A percentile compares a stretch with the other conserved stretches of the same genome.
These are phyloP conservation scores for Pholiota microspora DNA, from an alignment of 768 basidiomycete species.

Conservation along the genomic window DNA sequence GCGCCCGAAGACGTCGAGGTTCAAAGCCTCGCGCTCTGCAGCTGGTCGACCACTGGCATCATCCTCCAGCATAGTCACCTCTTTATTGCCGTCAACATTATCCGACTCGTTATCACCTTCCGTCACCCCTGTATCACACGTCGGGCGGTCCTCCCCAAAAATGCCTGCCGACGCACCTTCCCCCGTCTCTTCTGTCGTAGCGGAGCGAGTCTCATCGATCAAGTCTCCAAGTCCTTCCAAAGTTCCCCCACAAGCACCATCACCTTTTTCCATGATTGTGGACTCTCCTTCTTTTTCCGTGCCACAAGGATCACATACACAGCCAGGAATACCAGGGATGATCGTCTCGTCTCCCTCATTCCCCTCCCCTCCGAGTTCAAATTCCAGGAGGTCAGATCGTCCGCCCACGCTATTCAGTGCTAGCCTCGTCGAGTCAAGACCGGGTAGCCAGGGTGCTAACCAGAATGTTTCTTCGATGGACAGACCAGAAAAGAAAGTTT, in stretches of 20 bases:
- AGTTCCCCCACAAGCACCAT: constrained; percentile 1
- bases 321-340: not conserved
- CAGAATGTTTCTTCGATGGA: not conserved
- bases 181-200: constrained; percentile 2
- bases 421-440: constrained; percentile 22
- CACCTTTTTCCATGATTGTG: constrained; percentile 29
- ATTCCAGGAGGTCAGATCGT: constrained; percentile 22
- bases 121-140: constrained; percentile 26
- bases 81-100: constrained; percentile 4
- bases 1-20: constrained; percentile 44
- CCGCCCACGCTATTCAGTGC: constrained; percentile 29
- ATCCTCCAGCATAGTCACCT: not conserved
- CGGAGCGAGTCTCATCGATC: constrained; percentile 5
- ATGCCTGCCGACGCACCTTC: constrained; percentile 12
- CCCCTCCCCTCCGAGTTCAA: constrained; percentile 7
- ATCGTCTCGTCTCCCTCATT: constrained; percentile 6
- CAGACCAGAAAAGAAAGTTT: constrained; percentile 23
- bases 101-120: constrained; percentile 17
- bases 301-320: constrained; percentile 5
- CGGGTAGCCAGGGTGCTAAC: constrained; percentile 2
- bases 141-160: constrained; percentile 35
- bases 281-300: constrained; percentile 39
- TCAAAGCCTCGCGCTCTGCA: constrained; percentile 41
- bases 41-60: constrained; percentile 24
- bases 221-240: constrained; percentile 10